Percentiles rank a stretch among this genome's conserved stretches.
These are phyloP conservation scores for Nephelium lappaceum DNA, from an alignment of 345 rosid genomes.

Conservation along the genomic window DNA sequence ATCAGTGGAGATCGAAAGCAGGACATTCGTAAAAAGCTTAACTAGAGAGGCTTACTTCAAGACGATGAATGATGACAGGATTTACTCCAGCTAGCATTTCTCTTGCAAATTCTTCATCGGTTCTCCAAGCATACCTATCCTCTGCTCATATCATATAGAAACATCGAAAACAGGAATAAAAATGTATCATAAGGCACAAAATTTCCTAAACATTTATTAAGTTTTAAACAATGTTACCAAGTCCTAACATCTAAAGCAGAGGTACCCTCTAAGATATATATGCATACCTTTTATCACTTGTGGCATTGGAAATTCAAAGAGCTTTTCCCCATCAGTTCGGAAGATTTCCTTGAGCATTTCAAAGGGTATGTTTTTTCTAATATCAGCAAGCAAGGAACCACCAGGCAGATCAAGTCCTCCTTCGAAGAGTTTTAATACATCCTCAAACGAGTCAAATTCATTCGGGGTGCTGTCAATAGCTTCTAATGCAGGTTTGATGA, in stretches of 20 bases:
- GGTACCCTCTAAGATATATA: neutral
- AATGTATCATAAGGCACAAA: neutral
- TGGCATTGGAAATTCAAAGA: slow-evolving; percentile 66
- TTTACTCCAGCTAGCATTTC: slow-evolving; percentile 85
- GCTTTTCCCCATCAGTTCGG: slow-evolving; percentile 47
- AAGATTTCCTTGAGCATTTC: slow-evolving; percentile 62
- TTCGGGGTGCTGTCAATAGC: slow-evolving; percentile 48
- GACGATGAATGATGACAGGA: slow-evolving; percentile 60
- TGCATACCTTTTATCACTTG: slow-evolving; percentile 69
- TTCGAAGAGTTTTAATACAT: slow-evolving; percentile 54
- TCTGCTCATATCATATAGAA: slow-evolving; percentile 37
- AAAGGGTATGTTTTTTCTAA: slow-evolving; percentile 44
- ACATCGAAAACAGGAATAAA: neutral
- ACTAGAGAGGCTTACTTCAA: slow-evolving; percentile 41
- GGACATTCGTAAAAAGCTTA: neutral
- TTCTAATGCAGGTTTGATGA: slow-evolving; percentile 53
- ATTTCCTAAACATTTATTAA: too few species aligned
- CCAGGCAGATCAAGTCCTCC: slow-evolving; percentile 59
- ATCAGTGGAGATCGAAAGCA: neutral
- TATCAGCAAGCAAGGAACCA: slow-evolving; percentile 32
- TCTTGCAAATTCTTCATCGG: slow-evolving; percentile 79
- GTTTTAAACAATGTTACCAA: neutral
- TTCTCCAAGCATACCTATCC: slow-evolving; percentile 67
- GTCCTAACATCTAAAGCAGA: too few species aligned
- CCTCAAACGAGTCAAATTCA: slow-evolving; percentile 61